Conservation (phyloP, 345 rosid genomes). For the Brassica nigra region DNA sequence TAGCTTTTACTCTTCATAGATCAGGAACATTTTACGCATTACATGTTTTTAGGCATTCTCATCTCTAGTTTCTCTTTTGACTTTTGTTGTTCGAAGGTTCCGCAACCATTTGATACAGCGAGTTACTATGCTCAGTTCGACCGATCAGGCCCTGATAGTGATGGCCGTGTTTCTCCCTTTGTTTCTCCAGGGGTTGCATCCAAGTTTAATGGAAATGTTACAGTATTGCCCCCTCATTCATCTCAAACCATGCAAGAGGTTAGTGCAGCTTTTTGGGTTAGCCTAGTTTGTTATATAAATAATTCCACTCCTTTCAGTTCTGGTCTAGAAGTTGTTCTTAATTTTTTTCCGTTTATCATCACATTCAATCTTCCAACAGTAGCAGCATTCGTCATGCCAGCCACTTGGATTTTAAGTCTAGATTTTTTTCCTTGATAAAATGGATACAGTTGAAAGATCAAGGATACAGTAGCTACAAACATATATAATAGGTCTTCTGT, state of each 20-base stretch:
- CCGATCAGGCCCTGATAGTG: constrained; percentile 65
- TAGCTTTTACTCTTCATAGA: not conserved
- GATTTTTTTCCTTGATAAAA: not conserved
- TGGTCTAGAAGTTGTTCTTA: constrained; percentile 1
- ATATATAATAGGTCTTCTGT: not conserved
- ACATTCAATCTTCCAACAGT: constrained; percentile 3
- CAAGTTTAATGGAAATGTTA: constrained; percentile 78
- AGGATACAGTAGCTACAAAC: not conserved
- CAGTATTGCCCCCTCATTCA: constrained; percentile 70
- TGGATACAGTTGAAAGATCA: not conserved
- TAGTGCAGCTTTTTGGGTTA: constrained; percentile 14
- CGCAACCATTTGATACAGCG: constrained; percentile 79
- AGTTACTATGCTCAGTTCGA: constrained; percentile 80
- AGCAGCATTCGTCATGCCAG: constrained; percentile 12
- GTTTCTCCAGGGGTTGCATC: constrained; percentile 44
- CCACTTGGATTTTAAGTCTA: constrained; percentile 1
- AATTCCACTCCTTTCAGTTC: not conserved
- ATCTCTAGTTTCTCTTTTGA: not conserved
- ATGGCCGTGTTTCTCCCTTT: constrained; percentile 85
- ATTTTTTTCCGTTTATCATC: not conserved
- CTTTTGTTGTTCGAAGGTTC: constrained; percentile 56
- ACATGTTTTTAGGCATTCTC: not conserved
- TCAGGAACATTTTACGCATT: not conserved
- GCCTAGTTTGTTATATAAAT: not conserved
- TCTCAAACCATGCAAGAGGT: constrained; percentile 90